Percentiles rank a stretch among this genome's conserved stretches.
These are phyloP conservation scores for Crucibulum laeve DNA, from an alignment of 768 basidiomycete genomes.

Conservation along the genomic window DNA sequence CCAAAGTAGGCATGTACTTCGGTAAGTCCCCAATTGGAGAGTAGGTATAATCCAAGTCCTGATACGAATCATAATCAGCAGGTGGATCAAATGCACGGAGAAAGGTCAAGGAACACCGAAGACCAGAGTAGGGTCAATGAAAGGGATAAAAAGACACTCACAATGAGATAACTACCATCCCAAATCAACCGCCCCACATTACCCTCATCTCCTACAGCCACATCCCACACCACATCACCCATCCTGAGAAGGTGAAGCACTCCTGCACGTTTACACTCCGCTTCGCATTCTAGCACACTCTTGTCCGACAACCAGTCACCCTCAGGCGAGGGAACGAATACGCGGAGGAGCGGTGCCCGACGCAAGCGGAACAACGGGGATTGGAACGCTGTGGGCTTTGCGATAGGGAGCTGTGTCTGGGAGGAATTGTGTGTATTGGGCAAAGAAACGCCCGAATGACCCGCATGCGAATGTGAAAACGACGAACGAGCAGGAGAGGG, in stretches of 20 bases:
- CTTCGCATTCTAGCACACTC: conserved; percentile 79
- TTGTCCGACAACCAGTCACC: conserved; percentile 84
- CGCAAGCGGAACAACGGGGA: conserved; percentile 69
- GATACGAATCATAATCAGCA: conserved; percentile 5
- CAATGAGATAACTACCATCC: conserved; percentile 87
- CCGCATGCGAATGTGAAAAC: conserved; percentile 40
- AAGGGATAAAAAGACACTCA: conserved; percentile 34
- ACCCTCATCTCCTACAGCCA: conserved; percentile 81
- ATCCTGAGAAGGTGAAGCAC: conserved; percentile 57
- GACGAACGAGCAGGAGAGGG: conserved; percentile 59
- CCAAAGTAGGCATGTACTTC: conserved; percentile 72
- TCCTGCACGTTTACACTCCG: conserved; percentile 69
- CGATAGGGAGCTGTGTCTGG: conserved; percentile 1
- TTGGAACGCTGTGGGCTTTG: conserved; percentile 35
- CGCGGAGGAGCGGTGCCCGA: conserved; percentile 72
- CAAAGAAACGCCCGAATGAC: conserved; percentile 11
- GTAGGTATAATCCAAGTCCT: conserved; percentile 87
- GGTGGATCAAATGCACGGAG: conserved; percentile 7
- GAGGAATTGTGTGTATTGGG: background rate
- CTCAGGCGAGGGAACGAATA: conserved; percentile 83
- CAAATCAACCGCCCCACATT: conserved; percentile 81
- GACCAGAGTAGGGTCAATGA: conserved; percentile 3
- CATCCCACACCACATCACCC: conserved; percentile 86
- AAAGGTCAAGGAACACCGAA: conserved; percentile 6
- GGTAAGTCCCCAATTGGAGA: conserved; percentile 74